Evolutionary conservation across 2,329 filamentous ascomycete genomes (phyloP), one percentile per base, ranked within the genome.

Genomic region (Botryotinia globosa): DNA sequence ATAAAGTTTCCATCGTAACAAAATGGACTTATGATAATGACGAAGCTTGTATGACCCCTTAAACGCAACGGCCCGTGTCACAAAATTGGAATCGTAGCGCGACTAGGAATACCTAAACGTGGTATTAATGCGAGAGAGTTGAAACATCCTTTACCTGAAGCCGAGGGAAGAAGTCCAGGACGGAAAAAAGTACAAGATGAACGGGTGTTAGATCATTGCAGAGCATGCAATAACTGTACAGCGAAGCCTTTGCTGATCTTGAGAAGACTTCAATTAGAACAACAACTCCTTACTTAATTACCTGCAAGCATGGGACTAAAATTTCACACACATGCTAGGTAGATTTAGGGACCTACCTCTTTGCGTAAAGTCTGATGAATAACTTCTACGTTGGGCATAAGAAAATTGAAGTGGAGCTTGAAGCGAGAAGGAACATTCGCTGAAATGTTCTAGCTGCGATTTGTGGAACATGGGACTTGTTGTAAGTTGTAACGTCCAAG

Each of bases 41-140:
- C 69, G 51, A 72, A 54, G 62, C 69, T 58, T 58, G 39, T 72
- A 72, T 67, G 69, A 39, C 51, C 48, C 39, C 62, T 72, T 72
- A 65, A 39, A 67, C 69, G 69, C 69, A 67, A 72, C 62, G 69
- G 69, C 51, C 69, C 62, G 69, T 72, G 62, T 67, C 69, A 67
- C 62, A 66, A 29, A 42, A 67, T 59, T 64, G 34, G 61, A 71
- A 45, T 71, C 20, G 37, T 64, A 72, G 45, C 42, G 45, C 42
- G 32, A 66, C 59, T 34, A 48, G 54, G 45, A 67, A 58, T 72
- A 48, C 5, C 65, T 56, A 67, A 58, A 51, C 59, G 39, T 72
- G 51, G n/a, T 14, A 39, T 72, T 67, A 56, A 67, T 72, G 62
- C 39, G 62, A 67, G 45, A 18, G 22, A 45, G 51, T 69, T 34